Conservation (phyloP, 2,329 filamentous ascomycete genomes). For the Monilinia aucupariae region DNA sequence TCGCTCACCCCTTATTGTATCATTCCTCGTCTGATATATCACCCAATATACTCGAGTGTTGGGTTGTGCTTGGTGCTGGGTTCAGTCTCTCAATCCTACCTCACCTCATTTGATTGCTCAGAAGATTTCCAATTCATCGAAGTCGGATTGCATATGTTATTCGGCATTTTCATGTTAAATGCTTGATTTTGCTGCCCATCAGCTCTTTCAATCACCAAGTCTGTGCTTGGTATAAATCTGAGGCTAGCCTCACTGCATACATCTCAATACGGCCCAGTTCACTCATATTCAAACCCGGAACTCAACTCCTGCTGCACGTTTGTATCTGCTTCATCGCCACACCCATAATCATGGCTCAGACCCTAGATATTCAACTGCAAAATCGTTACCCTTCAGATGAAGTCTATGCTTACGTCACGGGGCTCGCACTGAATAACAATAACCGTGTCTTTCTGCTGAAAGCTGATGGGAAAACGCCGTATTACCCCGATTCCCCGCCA, state of each 20-base stretch:
- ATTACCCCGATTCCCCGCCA: constrained; percentile 57
- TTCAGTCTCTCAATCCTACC: neutral
- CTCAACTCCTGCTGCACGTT: neutral
- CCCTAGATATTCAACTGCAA: constrained; percentile 54
- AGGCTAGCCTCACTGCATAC: neutral
- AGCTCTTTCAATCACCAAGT: neutral
- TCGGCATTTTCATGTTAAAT: constrained; percentile 2
- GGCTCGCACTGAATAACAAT: constrained; percentile 54
- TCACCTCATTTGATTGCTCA: neutral
- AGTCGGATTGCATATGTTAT: constrained; percentile 4
- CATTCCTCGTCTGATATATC: no score
- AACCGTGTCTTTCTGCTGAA: constrained; percentile 57
- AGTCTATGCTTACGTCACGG: constrained; percentile 67
- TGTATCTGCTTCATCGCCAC: neutral
- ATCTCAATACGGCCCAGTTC: no score
- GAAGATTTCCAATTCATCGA: neutral
- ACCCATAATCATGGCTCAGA: constrained; percentile 12
- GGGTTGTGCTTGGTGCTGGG: neutral
- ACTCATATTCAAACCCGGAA: neutral
- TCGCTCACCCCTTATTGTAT: neutral
- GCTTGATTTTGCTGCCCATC: neutral
- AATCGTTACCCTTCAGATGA: constrained; percentile 59
- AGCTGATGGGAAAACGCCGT: constrained; percentile 59
- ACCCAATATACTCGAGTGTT: no score
- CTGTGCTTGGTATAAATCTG: neutral